Base-by-base conservation (phyloP, 2,329 filamentous ascomycete species). In the Lachnellula occidentalis region DNA sequence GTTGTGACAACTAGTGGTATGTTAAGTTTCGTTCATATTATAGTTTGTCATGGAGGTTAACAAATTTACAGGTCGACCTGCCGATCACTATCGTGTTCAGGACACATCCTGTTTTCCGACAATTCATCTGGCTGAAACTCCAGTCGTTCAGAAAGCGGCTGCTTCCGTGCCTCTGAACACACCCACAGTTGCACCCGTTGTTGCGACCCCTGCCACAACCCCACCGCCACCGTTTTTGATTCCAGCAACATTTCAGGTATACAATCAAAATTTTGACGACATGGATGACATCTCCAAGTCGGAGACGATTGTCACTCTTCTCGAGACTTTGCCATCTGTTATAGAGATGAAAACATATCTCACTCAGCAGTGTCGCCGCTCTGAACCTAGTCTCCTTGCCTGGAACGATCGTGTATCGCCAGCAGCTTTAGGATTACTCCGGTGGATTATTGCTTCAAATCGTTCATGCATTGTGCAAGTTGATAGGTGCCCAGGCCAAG, bases 381-480 rank as follows among this genome's bases (percentile, higher is more conserved):
- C 61, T 8, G 61, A 66, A n/a, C 66, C 67, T 24, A 65, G 45
- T 42, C 63, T 73, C 69, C 41, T 74, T 73, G 65, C 67, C 45
- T 88, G 84, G 84, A 69, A 72, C 59, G 74, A 80, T 21, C 72
- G 77, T 17, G 76, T 96, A 9, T 80, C 85, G 0, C 79, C 82
- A 2, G 79, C 87, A 6, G 81, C 85, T 0, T 71, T 89, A 3
- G 80, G 83, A 19, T 70, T 95, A 0, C 73, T 96, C 19, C 80
- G 88, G 50, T 96, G 92, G 92, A 88, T 96, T 57, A 82, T 96
- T 55, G 88, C 91, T 0, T 95, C 91, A 0, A 96, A 96, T 64
- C 79, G 90, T 45, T 92, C 92, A 0, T 92, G 86, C 62, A 94
- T 96, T 57, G 77, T 92, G 45, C 85, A 92, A 61, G 85, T 94